Percentiles rank a stretch among this genome's conserved stretches.
These are phyloP conservation scores for Apiotrichum sp. DNA, from an alignment of 1,284 basidiomycete species.

Conservation along the genomic window DNA sequence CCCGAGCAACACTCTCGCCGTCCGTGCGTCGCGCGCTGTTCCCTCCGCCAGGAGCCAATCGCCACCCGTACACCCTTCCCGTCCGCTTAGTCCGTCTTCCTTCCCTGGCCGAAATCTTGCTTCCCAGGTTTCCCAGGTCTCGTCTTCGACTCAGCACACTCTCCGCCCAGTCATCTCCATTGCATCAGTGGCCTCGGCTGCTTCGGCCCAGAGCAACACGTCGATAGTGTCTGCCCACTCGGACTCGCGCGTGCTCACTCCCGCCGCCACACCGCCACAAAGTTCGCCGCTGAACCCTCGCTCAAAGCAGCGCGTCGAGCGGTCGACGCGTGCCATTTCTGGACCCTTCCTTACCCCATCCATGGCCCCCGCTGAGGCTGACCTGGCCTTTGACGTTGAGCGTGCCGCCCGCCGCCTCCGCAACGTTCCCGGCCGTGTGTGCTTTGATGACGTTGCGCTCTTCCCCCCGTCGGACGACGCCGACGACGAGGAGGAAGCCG, in stretches of 20 bases:
- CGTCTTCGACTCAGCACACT: not conserved
- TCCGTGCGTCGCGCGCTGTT: not conserved
- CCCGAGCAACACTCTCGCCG: conserved; percentile 2
- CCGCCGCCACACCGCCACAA: not conserved
- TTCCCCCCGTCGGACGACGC: conserved; percentile 6
- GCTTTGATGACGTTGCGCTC: conserved; percentile 12
- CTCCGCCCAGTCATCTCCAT: not conserved
- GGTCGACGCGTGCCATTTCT: not conserved
- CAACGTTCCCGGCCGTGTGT: conserved; percentile 3
- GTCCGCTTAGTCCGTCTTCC: not conserved
- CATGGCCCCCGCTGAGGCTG: not conserved
- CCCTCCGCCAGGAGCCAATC: not conserved
- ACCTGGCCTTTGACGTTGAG: conserved; percentile 11
- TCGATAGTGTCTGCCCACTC: not conserved
- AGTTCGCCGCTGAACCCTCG: not conserved
- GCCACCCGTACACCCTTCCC: not conserved
- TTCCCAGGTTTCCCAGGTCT: not conserved
- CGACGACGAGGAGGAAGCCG: conserved; percentile 1
- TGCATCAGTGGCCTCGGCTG: not conserved
- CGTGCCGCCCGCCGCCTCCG: conserved; percentile 4
- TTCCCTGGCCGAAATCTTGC: not conserved
- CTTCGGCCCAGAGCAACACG: not conserved
- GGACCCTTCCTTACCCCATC: conserved; percentile 2
- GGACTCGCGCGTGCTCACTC: not conserved
- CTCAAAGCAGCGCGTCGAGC: not conserved